Evolutionary conservation across 129 eudicot species (phyloP).

Genomic region (Saposhnikovia divaricata): DNA sequence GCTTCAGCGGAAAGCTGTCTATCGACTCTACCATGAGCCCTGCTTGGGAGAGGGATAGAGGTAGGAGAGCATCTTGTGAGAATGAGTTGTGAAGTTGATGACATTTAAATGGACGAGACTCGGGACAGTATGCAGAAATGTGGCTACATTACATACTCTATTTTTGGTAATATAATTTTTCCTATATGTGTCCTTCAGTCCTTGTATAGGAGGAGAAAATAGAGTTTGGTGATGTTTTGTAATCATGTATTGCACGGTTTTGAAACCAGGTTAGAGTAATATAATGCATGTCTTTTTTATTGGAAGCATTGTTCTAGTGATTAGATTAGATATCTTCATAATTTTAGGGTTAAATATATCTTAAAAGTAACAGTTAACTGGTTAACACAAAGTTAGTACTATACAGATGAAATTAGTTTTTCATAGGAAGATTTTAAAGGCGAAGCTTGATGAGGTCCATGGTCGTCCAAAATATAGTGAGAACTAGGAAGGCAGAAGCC

Average conservation of each 20-base stretch:
- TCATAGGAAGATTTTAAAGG: too few relatives aligned
- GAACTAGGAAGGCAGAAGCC: too few relatives aligned
- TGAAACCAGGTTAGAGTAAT: background rate
- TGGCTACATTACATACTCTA: background rate
- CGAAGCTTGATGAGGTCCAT: too few relatives aligned
- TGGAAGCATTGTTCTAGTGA: too few relatives aligned
- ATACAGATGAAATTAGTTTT: background rate
- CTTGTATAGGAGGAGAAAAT: slow-evolving; percentile 24
- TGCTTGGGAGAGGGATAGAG: slow-evolving; percentile 41
- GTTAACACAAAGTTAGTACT: too few relatives aligned
- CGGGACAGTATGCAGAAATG: background rate
- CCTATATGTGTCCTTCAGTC: background rate
- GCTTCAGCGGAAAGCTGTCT: slow-evolving; percentile 38
- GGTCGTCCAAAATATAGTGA: too few relatives aligned
- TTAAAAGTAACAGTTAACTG: background rate
- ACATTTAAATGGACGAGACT: background rate
- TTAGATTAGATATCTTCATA: too few relatives aligned
- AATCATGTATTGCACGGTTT: background rate
- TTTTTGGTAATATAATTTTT: background rate
- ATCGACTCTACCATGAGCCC: slow-evolving; percentile 32
- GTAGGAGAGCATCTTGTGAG: slow-evolving; percentile 31
- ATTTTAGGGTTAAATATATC: too few relatives aligned
- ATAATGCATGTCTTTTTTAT: slow-evolving; percentile 1
- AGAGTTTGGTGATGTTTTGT: background rate
- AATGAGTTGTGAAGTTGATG: background rate